Conservation (phyloP, 1,139 yeast genomes). For the Komagataea norvegica region DNA sequence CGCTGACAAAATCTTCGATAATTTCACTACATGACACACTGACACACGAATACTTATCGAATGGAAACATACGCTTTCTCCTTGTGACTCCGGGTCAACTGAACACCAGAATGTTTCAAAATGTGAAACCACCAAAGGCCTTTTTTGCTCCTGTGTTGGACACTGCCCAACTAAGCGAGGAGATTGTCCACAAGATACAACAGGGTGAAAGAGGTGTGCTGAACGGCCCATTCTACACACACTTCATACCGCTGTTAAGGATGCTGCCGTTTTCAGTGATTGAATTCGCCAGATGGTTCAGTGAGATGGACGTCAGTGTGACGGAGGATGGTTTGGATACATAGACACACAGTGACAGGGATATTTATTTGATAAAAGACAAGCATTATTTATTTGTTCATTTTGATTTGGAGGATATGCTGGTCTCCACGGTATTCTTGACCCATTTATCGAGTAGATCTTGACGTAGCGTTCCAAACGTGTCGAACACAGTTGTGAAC, state of each 20-base stretch:
- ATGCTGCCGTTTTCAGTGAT: conserved; percentile 48
- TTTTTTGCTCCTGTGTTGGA: conserved; percentile 64
- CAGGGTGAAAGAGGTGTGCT: conserved; percentile 50
- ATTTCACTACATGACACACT: conserved; percentile 57
- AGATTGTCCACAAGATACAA: conserved; percentile 39
- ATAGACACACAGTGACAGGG: not conserved
- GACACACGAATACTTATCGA: conserved; percentile 40
- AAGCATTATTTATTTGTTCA: not conserved
- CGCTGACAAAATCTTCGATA: conserved; percentile 63
- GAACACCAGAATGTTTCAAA: conserved; percentile 56
- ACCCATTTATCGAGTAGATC: conserved; percentile 16
- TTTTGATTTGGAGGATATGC: conserved; percentile 11
- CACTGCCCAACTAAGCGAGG: conserved; percentile 38
- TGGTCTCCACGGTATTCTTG: conserved; percentile 9
- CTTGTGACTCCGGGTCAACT: conserved; percentile 67
- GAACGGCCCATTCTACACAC: conserved; percentile 56
- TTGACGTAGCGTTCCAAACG: conserved; percentile 25
- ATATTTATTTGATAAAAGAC: too few species aligned
- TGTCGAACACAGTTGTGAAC: conserved; percentile 23
- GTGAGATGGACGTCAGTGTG: conserved; percentile 45
- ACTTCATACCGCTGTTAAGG: conserved; percentile 49
- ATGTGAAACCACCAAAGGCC: conserved; percentile 51
- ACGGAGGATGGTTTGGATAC: not conserved
- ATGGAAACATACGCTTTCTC: conserved; percentile 37
- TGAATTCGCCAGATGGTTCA: conserved; percentile 42